Base-by-base conservation (phyloP, 768 basidiomycete genomes). In the Scleroderma citrinum region DNA sequence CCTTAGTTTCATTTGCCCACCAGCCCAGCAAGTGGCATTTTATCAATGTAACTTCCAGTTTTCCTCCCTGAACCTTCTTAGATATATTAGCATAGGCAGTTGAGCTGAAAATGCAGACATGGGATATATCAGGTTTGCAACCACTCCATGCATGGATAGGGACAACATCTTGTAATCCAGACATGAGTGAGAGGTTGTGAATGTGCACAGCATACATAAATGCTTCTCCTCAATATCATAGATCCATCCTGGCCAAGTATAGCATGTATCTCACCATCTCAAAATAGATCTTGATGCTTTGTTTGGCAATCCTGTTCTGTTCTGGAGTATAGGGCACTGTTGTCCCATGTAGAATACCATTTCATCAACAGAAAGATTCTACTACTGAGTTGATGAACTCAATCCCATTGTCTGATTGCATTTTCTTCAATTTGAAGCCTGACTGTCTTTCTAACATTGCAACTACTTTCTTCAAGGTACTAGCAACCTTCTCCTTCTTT, bases 71-170 rank as follows among this genome's bases (percentile, higher is more conserved):
- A 2, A 56, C 32, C 42, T 69, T 60, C 37, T 59, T 52, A 11
- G 59, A 63, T 14, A 66, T 57, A 45, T 63, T 62, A 12, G 57
- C 64, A 37, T 60, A 69, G 4, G 61, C 66, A 1, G 45, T 51
- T 32, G 63, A 68, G 20, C 71, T 66, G 41, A 67, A 69, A 2
- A 58, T 58, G 11, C 61, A 53, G 2, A 71, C 53, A 48, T 67
- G 61, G 7, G 62, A 53, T 3, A 71, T 49, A 43, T 67, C 55
- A 19, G 61, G 66, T 23, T 59, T 56, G 23, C 44, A 42, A 1
- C 55, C 55, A 13, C 19, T 44, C 54, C 60, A 60, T 10, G 48
- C 46, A 31, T 64, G 54, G 37, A 55, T 14, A 1, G 63, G 61
- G 1, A 55, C 47, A 13, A n/a, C 46, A 35, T 54, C 51, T 32